Evolutionary conservation across 2,329 filamentous ascomycete species (phyloP).

Genomic region (Diaporthe sp.): DNA sequence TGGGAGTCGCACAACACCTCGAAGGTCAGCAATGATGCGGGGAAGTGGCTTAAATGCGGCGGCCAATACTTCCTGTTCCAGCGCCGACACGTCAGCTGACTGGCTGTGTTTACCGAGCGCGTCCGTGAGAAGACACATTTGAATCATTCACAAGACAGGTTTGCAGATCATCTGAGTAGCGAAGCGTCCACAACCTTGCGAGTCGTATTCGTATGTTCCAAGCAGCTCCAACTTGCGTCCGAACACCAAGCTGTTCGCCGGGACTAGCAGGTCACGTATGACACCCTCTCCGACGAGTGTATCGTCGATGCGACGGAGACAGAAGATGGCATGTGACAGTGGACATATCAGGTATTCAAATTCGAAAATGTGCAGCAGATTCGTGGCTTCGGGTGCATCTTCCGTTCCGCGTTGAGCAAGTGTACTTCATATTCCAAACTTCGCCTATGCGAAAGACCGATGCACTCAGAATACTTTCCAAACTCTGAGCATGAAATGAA

Average conservation of each 20-base stretch:
- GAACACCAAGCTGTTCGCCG: not conserved
- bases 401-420: not conserved
- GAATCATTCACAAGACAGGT: constrained; percentile 10
- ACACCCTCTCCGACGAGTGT: not conserved
- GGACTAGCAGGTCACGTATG: not conserved
- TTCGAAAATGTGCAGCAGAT: not conserved
- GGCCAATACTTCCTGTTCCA: constrained; percentile 32
- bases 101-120: not conserved
- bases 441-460: not conserved
- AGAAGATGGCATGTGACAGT: constrained; percentile 8
- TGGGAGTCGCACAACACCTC: not conserved
- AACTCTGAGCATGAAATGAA: not conserved
- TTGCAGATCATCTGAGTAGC: constrained; percentile 25
- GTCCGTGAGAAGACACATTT: constrained; percentile 3
- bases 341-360: not conserved
- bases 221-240: constrained; percentile 1
- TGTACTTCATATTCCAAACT: not conserved
- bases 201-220: constrained; percentile 28
- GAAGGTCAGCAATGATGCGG: not conserved
- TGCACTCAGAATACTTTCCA: not conserved
- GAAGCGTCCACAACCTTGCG: constrained; percentile 4
- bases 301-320: not conserved
- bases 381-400: too few relatives aligned
- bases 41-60: constrained; percentile 8
- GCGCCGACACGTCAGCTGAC: constrained; percentile 27